These are phyloP conservation scores for Lupinus albus DNA, from an alignment of 306 rosid species.

Conservation along the genomic window DNA sequence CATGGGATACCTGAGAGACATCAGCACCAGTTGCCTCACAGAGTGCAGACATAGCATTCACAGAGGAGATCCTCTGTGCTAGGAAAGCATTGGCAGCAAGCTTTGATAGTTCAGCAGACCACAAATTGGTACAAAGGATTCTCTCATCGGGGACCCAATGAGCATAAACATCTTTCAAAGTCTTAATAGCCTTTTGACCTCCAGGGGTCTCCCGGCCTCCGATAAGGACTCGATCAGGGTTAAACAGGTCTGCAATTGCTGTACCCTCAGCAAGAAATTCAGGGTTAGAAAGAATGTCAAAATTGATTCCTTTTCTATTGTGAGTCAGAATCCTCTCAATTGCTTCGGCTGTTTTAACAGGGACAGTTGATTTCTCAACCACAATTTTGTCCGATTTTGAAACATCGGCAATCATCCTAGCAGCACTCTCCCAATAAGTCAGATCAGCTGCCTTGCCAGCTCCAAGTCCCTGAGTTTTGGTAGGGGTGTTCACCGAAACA, in stretches of 20 bases:
- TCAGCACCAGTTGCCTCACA: slow-evolving; percentile 97
- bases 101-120: slow-evolving; percentile 97
- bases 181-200: slow-evolving; percentile 75
- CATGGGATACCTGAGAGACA: slow-evolving; percentile 75
- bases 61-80: slow-evolving; percentile 95
- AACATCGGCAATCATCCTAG: slow-evolving; percentile 92
- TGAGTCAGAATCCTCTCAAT: slow-evolving; percentile 86
- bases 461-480: slow-evolving; percentile 92
- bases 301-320: slow-evolving; percentile 85
- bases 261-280: slow-evolving; percentile 97
- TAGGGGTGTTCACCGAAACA: slow-evolving; percentile 90
- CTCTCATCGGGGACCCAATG: slow-evolving; percentile 77
- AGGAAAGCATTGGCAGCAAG: slow-evolving; percentile 93
- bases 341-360: slow-evolving; percentile 94
- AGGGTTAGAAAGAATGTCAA: slow-evolving; percentile 86
- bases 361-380: slow-evolving; percentile 91
- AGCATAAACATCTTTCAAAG: slow-evolving; percentile 75
- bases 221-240: slow-evolving; percentile 81
- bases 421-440: slow-evolving; percentile 96
- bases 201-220: slow-evolving; percentile 94
- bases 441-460: slow-evolving; percentile 97
- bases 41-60: slow-evolving; percentile 88
- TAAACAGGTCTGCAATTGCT: slow-evolving; percentile 66
- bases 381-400: slow-evolving; percentile 84
- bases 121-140: slow-evolving; percentile 81